These are phyloP conservation scores for Globisporangium ultimum DNA, from an alignment of 352 stramenopile species.

Conservation along the genomic window DNA sequence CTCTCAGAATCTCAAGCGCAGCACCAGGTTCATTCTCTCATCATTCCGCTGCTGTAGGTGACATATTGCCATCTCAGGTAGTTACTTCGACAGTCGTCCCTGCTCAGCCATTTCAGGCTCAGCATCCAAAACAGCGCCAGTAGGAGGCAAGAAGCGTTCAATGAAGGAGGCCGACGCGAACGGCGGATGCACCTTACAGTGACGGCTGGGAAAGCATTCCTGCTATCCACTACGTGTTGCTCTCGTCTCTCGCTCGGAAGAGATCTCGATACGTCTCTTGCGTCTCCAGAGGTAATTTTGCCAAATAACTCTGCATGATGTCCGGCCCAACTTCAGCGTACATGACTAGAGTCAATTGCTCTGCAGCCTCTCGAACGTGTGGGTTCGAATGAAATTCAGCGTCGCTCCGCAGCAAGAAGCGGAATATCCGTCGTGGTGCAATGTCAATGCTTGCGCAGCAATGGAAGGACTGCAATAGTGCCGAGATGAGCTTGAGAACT, in stretches of 20 bases:
- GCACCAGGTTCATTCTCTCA: too few relatives aligned
- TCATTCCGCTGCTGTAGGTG: too few relatives aligned
- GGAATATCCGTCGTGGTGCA: slow-evolving; percentile 33
- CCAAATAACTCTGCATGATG: slow-evolving; percentile 13
- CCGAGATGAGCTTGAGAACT: slow-evolving; percentile 37
- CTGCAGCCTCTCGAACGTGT: slow-evolving; percentile 33
- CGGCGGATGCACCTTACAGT: slow-evolving; percentile 9
- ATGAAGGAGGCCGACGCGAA: slow-evolving; percentile 12
- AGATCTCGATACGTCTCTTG: slow-evolving; percentile 7
- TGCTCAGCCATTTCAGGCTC: background rate
- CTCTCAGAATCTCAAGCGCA: background rate
- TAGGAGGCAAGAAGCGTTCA: slow-evolving; percentile 2
- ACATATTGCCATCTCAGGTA: too few relatives aligned
- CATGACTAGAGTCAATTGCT: slow-evolving; percentile 33
- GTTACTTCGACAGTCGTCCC: too few relatives aligned
- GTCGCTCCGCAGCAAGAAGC: slow-evolving; percentile 25
- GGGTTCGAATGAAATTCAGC: slow-evolving; percentile 33
- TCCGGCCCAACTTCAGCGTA: slow-evolving; percentile 31
- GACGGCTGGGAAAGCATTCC: background rate
- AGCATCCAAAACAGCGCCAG: background rate
- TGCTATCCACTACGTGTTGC: background rate
- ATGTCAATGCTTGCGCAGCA: slow-evolving; percentile 50
- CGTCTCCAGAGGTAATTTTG: background rate
- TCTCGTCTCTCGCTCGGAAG: slow-evolving; percentile 4
- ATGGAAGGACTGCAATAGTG: slow-evolving; percentile 35